Percentiles rank a stretch among this genome's conserved stretches.
These are phyloP conservation scores for Penicillium occitanis DNA, from an alignment of 2,329 filamentous ascomycete genomes.

Conservation along the genomic window DNA sequence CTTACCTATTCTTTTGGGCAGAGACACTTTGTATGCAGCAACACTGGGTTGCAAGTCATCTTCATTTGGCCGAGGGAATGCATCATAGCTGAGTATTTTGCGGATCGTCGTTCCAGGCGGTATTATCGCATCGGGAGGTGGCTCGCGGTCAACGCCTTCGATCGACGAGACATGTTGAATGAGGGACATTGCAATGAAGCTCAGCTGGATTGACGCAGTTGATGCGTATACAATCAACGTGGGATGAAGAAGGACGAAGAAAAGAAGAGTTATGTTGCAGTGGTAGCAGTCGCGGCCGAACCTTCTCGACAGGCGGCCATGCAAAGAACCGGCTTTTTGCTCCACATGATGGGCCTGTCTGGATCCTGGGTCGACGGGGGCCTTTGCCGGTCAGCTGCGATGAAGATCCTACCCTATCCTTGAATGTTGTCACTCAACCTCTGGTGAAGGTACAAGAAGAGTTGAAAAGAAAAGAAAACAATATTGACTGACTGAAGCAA, in stretches of 20 bases:
- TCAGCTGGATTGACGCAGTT: not conserved
- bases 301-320: conserved; percentile 1
- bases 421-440: not conserved
- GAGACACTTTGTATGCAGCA: conserved; percentile 52
- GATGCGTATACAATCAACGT: not conserved
- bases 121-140: conserved; percentile 25
- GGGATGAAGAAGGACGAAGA: not conserved
- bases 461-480: not conserved
- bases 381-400: not conserved
- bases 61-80: conserved; percentile 42
- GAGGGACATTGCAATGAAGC: conserved; percentile 48
- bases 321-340: not conserved
- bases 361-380: not conserved
- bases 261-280: not conserved
- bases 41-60: conserved; percentile 46
- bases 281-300: conserved; percentile 2
- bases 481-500: not conserved
- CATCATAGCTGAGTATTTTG: conserved; percentile 51
- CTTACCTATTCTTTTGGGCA: conserved; percentile 34
- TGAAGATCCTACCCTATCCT: not conserved
- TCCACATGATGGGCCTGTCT: conserved; percentile 13
- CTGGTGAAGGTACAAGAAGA: not conserved
- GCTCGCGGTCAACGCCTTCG: conserved; percentile 51
- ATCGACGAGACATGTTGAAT: conserved; percentile 53
- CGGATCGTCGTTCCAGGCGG: conserved; percentile 34